Percentiles rank a stretch among this genome's conserved stretches.
phyloP scores from a whole-genome alignment of 169 alveolate genomes.

The Cryptosporidium muris region DNA sequence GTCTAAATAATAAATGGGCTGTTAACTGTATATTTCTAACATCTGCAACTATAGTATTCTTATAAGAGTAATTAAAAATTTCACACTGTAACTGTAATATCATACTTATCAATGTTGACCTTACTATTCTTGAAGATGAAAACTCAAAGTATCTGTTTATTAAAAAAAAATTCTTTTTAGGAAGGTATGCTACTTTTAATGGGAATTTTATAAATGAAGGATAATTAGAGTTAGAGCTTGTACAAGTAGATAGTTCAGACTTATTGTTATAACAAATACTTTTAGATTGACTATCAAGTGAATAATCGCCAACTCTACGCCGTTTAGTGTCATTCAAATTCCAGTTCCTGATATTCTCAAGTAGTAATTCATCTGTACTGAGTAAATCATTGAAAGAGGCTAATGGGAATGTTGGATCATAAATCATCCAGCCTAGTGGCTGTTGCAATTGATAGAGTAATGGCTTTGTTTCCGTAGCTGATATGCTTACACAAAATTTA shows the following conservation, averaged over 20 bases:
- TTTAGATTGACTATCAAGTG: background rate
- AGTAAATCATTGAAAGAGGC: conserved; percentile 3
- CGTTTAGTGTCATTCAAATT: background rate
- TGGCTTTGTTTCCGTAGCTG: conserved; percentile 49
- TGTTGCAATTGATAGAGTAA: conserved; percentile 38
- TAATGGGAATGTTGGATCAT: conserved; percentile 42
- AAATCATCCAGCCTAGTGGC: conserved; percentile 66
- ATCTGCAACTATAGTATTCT: conserved; percentile 12
- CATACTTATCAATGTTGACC: too few relatives aligned
- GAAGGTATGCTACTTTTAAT: conserved; percentile 21
- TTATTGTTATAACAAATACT: too few relatives aligned
- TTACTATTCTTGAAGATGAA: too few relatives aligned
- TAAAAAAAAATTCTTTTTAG: background rate
- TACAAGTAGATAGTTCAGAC: too few relatives aligned
- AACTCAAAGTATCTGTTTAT: too few relatives aligned
- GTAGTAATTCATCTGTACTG: background rate
- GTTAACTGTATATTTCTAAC: conserved; percentile 15
- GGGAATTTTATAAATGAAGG: conserved; percentile 2
- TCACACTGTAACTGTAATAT: too few relatives aligned
- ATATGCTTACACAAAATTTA: conserved; percentile 32
- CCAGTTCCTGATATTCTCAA: background rate
- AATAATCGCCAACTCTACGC: background rate
- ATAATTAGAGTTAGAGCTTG: too few relatives aligned
- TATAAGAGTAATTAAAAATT: too few relatives aligned
- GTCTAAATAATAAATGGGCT: conserved; percentile 23